A percentile compares a stretch with the other conserved stretches of the same genome.
Evolutionary conservation across 1,284 basidiomycete species (phyloP).

Genomic region (Stygiomarasmius scandens): DNA sequence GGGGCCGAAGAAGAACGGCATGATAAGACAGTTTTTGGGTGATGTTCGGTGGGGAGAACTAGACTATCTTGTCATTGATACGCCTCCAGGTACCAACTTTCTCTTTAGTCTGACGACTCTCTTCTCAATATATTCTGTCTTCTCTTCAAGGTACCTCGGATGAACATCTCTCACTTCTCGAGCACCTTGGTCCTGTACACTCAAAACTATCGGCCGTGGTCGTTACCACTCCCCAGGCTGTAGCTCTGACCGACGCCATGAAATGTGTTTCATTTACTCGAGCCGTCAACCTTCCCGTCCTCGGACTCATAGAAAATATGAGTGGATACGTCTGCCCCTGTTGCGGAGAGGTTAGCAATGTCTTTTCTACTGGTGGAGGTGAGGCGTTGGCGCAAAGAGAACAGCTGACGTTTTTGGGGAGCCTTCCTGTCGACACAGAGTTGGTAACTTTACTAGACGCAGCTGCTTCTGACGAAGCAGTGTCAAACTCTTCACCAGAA

Average conservation of each 20-base stretch:
- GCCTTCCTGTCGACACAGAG: conserved; percentile 92
- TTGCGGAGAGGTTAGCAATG: conserved; percentile 90
- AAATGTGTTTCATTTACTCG: conserved; percentile 96
- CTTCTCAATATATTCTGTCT: conserved; percentile 14
- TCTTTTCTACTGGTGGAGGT: conserved; percentile 95
- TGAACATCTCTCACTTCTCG: conserved; percentile 94
- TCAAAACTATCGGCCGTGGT: conserved; percentile 82
- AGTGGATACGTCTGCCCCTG: conserved; percentile 97
- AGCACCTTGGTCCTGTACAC: conserved; percentile 89
- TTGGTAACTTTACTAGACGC: conserved; percentile 89
- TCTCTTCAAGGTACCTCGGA: conserved; percentile 85
- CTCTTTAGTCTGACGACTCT: conserved; percentile 20
- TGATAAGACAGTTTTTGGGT: conserved; percentile 97
- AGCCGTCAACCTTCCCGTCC: conserved; percentile 83
- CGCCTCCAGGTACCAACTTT: conserved; percentile 79
- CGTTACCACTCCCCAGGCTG: conserved; percentile 97
- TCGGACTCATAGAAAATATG: conserved; percentile 98
- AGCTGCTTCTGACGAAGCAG: conserved; percentile 38
- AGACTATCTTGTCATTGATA: conserved; percentile 97
- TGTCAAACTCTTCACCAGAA: conserved; percentile 11
- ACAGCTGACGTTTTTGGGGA: conserved; percentile 80
- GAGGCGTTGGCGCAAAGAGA: conserved; percentile 83
- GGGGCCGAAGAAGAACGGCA: conserved; percentile 99
- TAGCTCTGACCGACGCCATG: conserved; percentile 92
- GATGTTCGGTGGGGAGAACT: conserved; percentile 97